Percentiles rank a stretch among this genome's conserved stretches.
phyloP scores from a whole-genome alignment of 495 filamentous ascomycete species.

The Oleoguttula mirabilis region DNA sequence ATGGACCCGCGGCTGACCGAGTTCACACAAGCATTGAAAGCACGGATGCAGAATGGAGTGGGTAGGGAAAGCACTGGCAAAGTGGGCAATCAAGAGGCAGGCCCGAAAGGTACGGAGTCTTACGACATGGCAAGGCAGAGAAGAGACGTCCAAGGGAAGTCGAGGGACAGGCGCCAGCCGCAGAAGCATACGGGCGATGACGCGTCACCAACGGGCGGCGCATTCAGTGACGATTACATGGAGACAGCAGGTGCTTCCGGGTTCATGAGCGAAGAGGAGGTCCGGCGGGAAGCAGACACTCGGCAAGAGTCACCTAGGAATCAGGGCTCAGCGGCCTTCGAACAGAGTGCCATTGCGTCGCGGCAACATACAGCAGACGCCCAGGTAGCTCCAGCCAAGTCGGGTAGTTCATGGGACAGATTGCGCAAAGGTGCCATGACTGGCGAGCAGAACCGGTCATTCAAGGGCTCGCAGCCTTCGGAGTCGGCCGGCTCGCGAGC shows the following conservation, averaged over 20 bases:
- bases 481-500: constrained; percentile 1
- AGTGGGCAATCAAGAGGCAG: constrained; percentile 2
- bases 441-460: background rate
- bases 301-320: background rate
- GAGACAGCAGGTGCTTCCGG: constrained; percentile 1
- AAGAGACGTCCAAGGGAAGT: constrained; percentile 3
- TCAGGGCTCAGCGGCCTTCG: background rate
- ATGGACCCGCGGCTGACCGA: constrained; percentile 23
- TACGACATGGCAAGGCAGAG: constrained; percentile 21
- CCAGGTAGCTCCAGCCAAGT: background rate
- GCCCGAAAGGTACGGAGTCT: constrained; percentile 9
- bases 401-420: constrained; percentile 14
- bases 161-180: background rate
- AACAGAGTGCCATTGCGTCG: background rate
- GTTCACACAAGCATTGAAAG: constrained; percentile 16
- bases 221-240: constrained; percentile 8
- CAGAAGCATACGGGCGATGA: constrained; percentile 2
- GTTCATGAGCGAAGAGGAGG: constrained; percentile 16
- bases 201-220: constrained; percentile 17
- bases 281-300: constrained; percentile 5
- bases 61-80: background rate
- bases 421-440: constrained; percentile 12
- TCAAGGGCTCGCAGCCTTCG: background rate
- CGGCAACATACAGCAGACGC: background rate
- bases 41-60: background rate